Conservation (phyloP, 208 protist genomes). For the Wallacemonas sp. region DNA sequence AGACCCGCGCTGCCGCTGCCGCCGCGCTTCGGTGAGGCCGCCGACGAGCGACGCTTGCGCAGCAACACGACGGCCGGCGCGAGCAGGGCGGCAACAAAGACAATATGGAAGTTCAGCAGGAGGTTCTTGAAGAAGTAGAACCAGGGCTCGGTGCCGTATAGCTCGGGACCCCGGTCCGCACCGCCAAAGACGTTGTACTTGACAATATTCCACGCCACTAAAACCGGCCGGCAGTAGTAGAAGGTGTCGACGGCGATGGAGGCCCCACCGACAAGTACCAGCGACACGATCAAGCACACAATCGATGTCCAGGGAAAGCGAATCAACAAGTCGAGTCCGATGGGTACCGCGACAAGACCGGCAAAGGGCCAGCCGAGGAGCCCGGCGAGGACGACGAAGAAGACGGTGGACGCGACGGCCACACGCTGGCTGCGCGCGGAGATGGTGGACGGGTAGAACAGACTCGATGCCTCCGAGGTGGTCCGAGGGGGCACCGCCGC, state of each 20-base stretch:
- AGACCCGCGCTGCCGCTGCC: neutral
- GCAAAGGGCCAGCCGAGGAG: constrained; percentile 94
- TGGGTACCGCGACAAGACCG: constrained; percentile 67
- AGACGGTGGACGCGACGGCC: constrained; percentile 37
- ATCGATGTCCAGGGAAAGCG: constrained; percentile 34
- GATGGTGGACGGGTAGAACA: neutral
- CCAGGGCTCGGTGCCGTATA: constrained; percentile 94
- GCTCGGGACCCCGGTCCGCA: constrained; percentile 61
- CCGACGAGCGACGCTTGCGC: neutral
- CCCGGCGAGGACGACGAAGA: constrained; percentile 45
- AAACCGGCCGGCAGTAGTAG: constrained; percentile 53
- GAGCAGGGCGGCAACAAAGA: constrained; percentile 65
- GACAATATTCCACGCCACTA: constrained; percentile 63
- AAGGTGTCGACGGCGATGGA: constrained; percentile 35
- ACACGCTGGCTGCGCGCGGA: neutral
- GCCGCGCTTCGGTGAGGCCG: constrained; percentile 13
- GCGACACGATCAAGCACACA: constrained; percentile 27
- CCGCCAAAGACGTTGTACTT: constrained; percentile 64
- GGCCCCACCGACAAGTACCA: constrained; percentile 22
- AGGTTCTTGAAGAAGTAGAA: constrained; percentile 93
- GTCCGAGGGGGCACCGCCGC: too few relatives aligned
- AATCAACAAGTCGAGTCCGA: constrained; percentile 79
- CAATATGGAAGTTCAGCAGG: constrained; percentile 94
- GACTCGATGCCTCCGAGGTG: neutral
- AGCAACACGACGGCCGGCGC: constrained; percentile 46